A percentile compares a stretch with the other conserved stretches of the same genome.
Evolutionary conservation across 2,329 filamentous ascomycete species (phyloP).

Genomic region (Parastagonospora avenae): DNA sequence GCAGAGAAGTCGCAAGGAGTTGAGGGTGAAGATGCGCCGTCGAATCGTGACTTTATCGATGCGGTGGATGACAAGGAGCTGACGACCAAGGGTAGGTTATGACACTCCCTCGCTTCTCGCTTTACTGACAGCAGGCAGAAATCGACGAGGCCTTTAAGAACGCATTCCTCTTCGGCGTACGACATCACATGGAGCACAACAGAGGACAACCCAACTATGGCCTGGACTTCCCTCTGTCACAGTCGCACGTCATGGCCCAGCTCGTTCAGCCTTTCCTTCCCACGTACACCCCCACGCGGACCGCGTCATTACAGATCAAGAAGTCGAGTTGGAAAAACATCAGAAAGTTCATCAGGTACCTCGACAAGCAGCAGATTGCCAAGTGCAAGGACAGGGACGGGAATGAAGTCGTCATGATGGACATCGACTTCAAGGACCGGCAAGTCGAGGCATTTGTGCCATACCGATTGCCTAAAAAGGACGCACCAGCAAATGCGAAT

Average conservation of each 20-base stretch:
- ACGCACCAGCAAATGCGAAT: slow-evolving; percentile 42
- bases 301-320: slow-evolving; percentile 67
- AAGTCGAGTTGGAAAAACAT: slow-evolving; percentile 74
- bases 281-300: slow-evolving; percentile 60
- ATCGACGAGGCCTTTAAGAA: slow-evolving; percentile 69
- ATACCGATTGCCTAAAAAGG: slow-evolving; percentile 66
- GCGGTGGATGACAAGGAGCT: slow-evolving; percentile 56
- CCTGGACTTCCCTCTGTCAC: slow-evolving; percentile 66
- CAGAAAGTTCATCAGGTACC: slow-evolving; percentile 70
- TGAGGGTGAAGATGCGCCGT: slow-evolving; percentile 41
- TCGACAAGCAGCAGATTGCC: slow-evolving; percentile 67
- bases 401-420: slow-evolving; percentile 66
- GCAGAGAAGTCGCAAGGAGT: slow-evolving; percentile 41
- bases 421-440: slow-evolving; percentile 67
- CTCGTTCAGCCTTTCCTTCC: slow-evolving; percentile 71
- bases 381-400: slow-evolving; percentile 69
- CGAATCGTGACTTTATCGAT: slow-evolving; percentile 41
- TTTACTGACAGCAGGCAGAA: slow-evolving; percentile 51
- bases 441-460: slow-evolving; percentile 63
- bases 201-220: slow-evolving; percentile 58
- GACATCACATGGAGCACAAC: slow-evolving; percentile 64
- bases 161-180: slow-evolving; percentile 67
- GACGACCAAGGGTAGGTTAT: slow-evolving; percentile 59
- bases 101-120: not conserved
- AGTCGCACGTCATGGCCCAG: slow-evolving; percentile 66